These are phyloP conservation scores for Hirsutella rhossiliensis DNA, from an alignment of 2,329 filamentous ascomycete species.

Conservation along the genomic window DNA sequence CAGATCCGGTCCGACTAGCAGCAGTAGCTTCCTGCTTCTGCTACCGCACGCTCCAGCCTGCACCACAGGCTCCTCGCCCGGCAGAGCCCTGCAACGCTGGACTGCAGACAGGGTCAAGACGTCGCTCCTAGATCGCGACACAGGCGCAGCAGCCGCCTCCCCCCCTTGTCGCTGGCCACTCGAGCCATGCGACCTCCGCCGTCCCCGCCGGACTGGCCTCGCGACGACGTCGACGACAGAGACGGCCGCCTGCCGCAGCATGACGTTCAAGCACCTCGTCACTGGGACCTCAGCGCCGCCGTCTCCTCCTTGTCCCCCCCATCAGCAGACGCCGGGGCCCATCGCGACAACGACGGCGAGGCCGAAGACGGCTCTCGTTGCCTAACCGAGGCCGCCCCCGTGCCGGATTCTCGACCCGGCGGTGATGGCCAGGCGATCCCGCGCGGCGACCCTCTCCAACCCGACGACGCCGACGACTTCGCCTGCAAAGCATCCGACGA, in stretches of 20 bases:
- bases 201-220: slow-evolving; percentile 2
- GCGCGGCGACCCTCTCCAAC: neutral
- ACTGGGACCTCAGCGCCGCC: neutral
- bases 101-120: neutral
- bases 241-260: slow-evolving; percentile 2
- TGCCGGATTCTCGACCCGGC: neutral
- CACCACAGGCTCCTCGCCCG: neutral
- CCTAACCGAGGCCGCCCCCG: neutral
- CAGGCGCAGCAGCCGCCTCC: neutral
- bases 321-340: neutral
- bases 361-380: neutral
- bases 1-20: neutral
- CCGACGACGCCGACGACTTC: neutral
- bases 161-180: neutral
- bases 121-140: neutral
- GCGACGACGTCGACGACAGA: neutral
- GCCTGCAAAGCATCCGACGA: neutral
- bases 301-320: neutral
- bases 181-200: slow-evolving; percentile 7
- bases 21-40: neutral
- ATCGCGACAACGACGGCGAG: neutral
- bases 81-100: neutral
- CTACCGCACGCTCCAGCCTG: neutral
- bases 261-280: neutral
- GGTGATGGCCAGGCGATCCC: neutral